Conservation (phyloP, 2,329 filamentous ascomycete genomes). For the Curvularia spicifera region DNA sequence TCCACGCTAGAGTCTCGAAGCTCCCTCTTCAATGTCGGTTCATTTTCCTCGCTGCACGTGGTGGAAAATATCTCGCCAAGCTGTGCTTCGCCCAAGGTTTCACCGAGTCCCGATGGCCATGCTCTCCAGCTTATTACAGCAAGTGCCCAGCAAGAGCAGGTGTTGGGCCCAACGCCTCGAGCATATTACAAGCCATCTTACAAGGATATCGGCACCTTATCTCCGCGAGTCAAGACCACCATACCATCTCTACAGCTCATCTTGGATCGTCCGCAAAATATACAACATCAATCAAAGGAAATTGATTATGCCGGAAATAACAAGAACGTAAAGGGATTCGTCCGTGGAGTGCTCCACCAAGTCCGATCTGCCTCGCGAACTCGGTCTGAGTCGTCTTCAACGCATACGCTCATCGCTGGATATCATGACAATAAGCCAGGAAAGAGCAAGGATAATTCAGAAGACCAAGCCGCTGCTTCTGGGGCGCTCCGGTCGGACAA, state of each 20-base stretch:
- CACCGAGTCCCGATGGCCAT: slow-evolving; percentile 29
- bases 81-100: slow-evolving; percentile 16
- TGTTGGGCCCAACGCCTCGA: not conserved
- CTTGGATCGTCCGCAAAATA: slow-evolving; percentile 12
- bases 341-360: slow-evolving; percentile 33
- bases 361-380: slow-evolving; percentile 31
- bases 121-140: slow-evolving; percentile 28
- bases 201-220: slow-evolving; percentile 10
- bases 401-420: slow-evolving; percentile 14
- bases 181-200: slow-evolving; percentile 6
- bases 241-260: slow-evolving; percentile 16
- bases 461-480: slow-evolving; percentile 4
- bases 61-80: slow-evolving; percentile 27
- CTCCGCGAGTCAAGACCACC: slow-evolving; percentile 14
- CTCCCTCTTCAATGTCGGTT: slow-evolving; percentile 34
- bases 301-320: slow-evolving; percentile 11
- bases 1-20: slow-evolving; percentile 49
- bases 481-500: not conserved
- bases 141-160: slow-evolving; percentile 17
- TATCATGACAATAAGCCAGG: slow-evolving; percentile 12
- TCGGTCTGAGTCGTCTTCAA: slow-evolving; percentile 27
- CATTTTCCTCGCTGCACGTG: slow-evolving; percentile 25
- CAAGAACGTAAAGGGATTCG: slow-evolving; percentile 27
- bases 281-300: slow-evolving; percentile 12
- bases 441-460: slow-evolving; percentile 9